phyloP scores from a whole-genome alignment of 768 basidiomycete species.

The Lyophyllum decastes region DNA sequence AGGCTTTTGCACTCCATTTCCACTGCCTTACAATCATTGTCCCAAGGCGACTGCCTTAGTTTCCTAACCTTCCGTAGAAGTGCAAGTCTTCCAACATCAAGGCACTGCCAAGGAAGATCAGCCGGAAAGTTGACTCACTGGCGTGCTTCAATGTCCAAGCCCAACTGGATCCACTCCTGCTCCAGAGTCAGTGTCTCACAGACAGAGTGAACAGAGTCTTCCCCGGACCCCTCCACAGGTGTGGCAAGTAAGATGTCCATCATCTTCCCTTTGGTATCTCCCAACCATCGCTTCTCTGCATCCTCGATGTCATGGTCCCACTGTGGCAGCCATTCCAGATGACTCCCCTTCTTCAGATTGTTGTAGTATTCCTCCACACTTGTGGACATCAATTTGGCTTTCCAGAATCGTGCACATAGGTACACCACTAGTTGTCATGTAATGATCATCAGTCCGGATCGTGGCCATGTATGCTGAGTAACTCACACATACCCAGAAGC shows the following conservation, averaged over 20 bases:
- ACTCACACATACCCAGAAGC: not conserved
- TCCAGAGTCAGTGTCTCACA: not conserved
- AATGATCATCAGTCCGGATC: too few relatives aligned
- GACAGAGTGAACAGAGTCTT: too few relatives aligned
- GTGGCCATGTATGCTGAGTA: conserved; percentile 12
- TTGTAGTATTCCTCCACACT: not conserved
- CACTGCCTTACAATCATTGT: too few relatives aligned
- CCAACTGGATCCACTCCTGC: not conserved
- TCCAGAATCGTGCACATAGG: not conserved
- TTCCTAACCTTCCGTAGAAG: too few relatives aligned
- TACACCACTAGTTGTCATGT: not conserved
- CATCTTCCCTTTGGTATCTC: not conserved
- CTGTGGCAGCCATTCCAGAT: not conserved
- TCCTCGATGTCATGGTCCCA: not conserved
- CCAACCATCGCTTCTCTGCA: not conserved
- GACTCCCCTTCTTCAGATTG: not conserved
- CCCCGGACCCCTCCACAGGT: too few relatives aligned
- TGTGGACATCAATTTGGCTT: not conserved
- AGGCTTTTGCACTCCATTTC: too few relatives aligned
- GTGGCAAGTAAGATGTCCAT: not conserved
- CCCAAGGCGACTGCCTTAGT: too few relatives aligned
- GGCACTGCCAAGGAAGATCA: too few relatives aligned
- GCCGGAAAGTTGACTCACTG: not conserved
- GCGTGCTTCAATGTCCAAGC: not conserved
- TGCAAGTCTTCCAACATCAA: too few relatives aligned